A percentile compares a stretch with the other conserved stretches of the same genome.
phyloP scores from a whole-genome alignment of 1,284 basidiomycete genomes.

The Singerocomus rubriflavus region DNA sequence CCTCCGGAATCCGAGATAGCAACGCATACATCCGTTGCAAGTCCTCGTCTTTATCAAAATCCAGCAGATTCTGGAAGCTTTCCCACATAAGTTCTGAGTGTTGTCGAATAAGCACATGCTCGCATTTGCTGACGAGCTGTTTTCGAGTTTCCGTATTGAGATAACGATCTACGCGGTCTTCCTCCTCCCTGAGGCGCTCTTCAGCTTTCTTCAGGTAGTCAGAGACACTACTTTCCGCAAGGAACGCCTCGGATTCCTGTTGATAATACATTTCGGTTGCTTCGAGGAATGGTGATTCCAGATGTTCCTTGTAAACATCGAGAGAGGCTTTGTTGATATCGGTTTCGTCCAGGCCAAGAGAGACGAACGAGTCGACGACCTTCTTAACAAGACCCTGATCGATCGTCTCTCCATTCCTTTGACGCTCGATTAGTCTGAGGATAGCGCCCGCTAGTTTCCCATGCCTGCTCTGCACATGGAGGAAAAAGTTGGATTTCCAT shows the following conservation, averaged over 20 bases:
- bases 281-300: slow-evolving; percentile 86
- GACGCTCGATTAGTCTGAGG: slow-evolving; percentile 86
- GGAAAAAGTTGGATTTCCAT: slow-evolving; percentile 94
- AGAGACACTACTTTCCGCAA: slow-evolving; percentile 87
- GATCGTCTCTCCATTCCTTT: slow-evolving; percentile 93
- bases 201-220: slow-evolving; percentile 99
- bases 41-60: slow-evolving; percentile 93
- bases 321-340: slow-evolving; percentile 92
- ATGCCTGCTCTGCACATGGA: slow-evolving; percentile 78
- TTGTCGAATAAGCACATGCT: slow-evolving; percentile 88
- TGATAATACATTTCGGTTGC: slow-evolving; percentile 92
- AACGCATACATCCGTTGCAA: slow-evolving; percentile 94
- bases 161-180: slow-evolving; percentile 93
- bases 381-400: slow-evolving; percentile 94
- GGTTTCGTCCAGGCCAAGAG: slow-evolving; percentile 88
- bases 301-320: slow-evolving; percentile 91
- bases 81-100: slow-evolving; percentile 91
- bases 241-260: slow-evolving; percentile 87
- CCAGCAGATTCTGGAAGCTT: slow-evolving; percentile 90
- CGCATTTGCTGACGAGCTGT: slow-evolving; percentile 86
- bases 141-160: slow-evolving; percentile 87
- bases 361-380: slow-evolving; percentile 95
- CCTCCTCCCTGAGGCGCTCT: slow-evolving; percentile 89
- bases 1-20: slow-evolving; percentile 85
- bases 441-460: slow-evolving; percentile 86